These are phyloP conservation scores for Ophiosphaerella korrae DNA, from an alignment of 2,329 filamentous ascomycete genomes.

Conservation along the genomic window DNA sequence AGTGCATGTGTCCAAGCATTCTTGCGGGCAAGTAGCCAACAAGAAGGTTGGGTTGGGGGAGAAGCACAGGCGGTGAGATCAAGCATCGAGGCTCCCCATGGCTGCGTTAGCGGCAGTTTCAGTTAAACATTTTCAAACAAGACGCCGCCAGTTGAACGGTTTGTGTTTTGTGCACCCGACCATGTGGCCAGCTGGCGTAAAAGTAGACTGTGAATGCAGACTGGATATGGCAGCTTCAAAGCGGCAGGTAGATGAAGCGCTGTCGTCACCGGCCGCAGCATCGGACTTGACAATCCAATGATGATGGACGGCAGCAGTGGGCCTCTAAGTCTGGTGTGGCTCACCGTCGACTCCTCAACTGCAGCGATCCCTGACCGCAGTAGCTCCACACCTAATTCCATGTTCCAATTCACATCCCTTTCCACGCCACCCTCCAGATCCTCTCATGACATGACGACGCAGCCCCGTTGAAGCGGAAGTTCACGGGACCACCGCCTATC, in stretches of 20 bases:
- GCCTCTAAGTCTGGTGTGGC: constrained; percentile 6
- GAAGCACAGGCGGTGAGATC: constrained; percentile 2
- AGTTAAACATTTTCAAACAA: constrained; percentile 13
- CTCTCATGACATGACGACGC: constrained; percentile 4
- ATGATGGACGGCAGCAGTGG: neutral
- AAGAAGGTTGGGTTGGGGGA: neutral
- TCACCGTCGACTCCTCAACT: constrained; percentile 13
- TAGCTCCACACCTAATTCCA: constrained; percentile 20
- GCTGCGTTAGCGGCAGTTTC: constrained; percentile 24
- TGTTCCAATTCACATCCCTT: constrained; percentile 13
- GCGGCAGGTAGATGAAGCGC: neutral
- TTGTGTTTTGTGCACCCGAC: constrained; percentile 10
- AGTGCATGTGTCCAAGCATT: no score
- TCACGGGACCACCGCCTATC: neutral
- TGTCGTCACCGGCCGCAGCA: constrained; percentile 5
- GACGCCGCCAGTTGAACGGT: constrained; percentile 9
- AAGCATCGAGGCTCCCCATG: constrained; percentile 3
- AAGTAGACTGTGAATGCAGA: constrained; percentile 1
- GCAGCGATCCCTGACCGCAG: constrained; percentile 9
- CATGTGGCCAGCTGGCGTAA: constrained; percentile 13
- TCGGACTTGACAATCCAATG: neutral
- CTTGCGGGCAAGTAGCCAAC: neutral
- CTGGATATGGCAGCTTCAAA: neutral
- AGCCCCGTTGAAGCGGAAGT: neutral
- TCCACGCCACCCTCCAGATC: constrained; percentile 2